Percentiles rank a stretch among this genome's conserved stretches.
phyloP scores from a whole-genome alignment of 352 stramenopile species.

The Pythium volutum region DNA sequence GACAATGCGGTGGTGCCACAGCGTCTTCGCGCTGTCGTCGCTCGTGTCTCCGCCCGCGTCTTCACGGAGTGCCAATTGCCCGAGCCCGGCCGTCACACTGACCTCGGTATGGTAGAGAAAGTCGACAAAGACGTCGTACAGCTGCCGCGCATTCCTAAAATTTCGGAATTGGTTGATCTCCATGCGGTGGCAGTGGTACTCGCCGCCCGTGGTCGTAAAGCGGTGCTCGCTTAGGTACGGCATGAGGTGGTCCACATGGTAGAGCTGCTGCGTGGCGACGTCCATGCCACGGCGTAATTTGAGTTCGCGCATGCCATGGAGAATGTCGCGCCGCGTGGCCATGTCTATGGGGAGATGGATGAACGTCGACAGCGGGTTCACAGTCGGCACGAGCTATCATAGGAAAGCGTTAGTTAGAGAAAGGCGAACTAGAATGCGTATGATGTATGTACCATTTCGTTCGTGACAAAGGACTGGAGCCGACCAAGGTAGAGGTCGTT shows the following conservation, averaged over 20 bases:
- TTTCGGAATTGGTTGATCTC: slow-evolving; percentile 43
- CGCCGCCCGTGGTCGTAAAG: slow-evolving; percentile 1
- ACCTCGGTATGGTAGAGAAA: slow-evolving; percentile 42
- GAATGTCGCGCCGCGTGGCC: neutral
- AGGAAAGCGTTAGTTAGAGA: neutral
- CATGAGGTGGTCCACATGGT: slow-evolving; percentile 11
- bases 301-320: slow-evolving; percentile 10
- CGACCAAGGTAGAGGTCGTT: slow-evolving; percentile 8
- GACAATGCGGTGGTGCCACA: slow-evolving; percentile 36
- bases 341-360: slow-evolving; percentile 14
- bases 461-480: slow-evolving; percentile 8
- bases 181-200: slow-evolving; percentile 17
- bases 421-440: no score
- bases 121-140: slow-evolving; percentile 35
- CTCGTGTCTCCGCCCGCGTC: slow-evolving; percentile 21
- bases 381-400: neutral
- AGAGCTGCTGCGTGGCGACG: neutral
- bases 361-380: slow-evolving; percentile 17
- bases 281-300: slow-evolving; percentile 10
- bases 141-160: slow-evolving; percentile 23
- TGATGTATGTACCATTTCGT: neutral
- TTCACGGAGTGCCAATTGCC: slow-evolving; percentile 38
- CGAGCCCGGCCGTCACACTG: slow-evolving; percentile 35
- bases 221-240: slow-evolving; percentile 17
- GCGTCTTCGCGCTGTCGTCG: slow-evolving; percentile 10